Percentiles rank a stretch among this genome's conserved stretches.
Conservation (phyloP, 2,329 filamentous ascomycete species). For the Nemania abortiva region DNA sequence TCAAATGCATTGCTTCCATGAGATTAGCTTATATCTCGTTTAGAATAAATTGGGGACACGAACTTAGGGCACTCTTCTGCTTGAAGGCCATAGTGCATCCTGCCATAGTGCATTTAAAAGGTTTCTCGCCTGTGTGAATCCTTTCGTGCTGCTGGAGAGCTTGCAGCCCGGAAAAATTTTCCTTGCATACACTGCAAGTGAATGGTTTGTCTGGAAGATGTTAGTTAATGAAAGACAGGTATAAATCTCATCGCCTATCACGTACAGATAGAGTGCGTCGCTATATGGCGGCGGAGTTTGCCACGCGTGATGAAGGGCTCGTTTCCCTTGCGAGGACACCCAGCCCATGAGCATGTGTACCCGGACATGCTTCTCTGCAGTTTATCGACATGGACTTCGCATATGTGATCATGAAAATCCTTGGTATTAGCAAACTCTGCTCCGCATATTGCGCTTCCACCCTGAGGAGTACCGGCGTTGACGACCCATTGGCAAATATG, state of each 20-base stretch:
- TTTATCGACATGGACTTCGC: constrained; percentile 43
- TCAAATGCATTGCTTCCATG: constrained; percentile 73
- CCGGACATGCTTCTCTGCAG: constrained; percentile 45
- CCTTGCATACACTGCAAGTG: constrained; percentile 66
- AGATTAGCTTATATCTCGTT: constrained; percentile 14
- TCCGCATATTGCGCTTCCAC: constrained; percentile 42
- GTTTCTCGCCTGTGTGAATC: constrained; percentile 74
- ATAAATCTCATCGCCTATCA: constrained; percentile 3
- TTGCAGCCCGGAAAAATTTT: constrained; percentile 74
- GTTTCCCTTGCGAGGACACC: constrained; percentile 46
- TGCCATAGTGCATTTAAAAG: constrained; percentile 66
- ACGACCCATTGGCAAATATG: constrained; percentile 47
- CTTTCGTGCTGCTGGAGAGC: constrained; percentile 75
- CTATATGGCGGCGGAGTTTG: constrained; percentile 51
- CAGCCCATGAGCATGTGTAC: constrained; percentile 51
- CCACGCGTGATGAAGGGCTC: constrained; percentile 49
- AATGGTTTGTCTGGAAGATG: constrained; percentile 67
- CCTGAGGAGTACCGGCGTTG: constrained; percentile 24
- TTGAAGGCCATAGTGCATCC: constrained; percentile 71
- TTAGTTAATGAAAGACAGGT: constrained; percentile 30
- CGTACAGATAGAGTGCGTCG: constrained; percentile 52
- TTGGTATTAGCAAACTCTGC: constrained; percentile 42
- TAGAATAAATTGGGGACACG: constrained; percentile 44
- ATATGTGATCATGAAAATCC: constrained; percentile 48
- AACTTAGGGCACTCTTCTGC: constrained; percentile 75